Percentiles rank a stretch among this genome's conserved stretches.
These are phyloP conservation scores for Monascus purpureus DNA, from an alignment of 495 filamentous ascomycete species.

Conservation along the genomic window DNA sequence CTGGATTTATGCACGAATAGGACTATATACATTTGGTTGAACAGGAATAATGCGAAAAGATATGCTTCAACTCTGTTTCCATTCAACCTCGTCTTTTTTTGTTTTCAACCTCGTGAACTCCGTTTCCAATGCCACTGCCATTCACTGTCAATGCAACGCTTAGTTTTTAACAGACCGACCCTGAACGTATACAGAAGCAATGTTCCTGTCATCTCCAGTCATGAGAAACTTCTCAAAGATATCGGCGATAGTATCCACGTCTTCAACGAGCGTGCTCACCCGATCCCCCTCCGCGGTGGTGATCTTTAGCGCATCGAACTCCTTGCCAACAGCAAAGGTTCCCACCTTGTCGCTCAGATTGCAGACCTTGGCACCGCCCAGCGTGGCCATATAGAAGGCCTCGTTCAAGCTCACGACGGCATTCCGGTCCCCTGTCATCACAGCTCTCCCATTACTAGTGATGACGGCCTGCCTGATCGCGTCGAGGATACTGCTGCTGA, in stretches of 20 bases:
- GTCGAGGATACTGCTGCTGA: slow-evolving; percentile 41
- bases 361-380: slow-evolving; percentile 48
- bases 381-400: slow-evolving; percentile 46
- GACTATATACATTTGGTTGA: too few species aligned
- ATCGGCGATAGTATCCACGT: slow-evolving; percentile 28
- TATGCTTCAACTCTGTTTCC: too few species aligned
- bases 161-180: too few species aligned
- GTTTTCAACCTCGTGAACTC: too few species aligned
- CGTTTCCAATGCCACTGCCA: too few species aligned
- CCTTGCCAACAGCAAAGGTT: slow-evolving; percentile 43
- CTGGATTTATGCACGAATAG: too few species aligned
- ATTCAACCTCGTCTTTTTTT: too few species aligned
- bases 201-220: slow-evolving; percentile 53
- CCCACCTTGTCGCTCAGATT: slow-evolving; percentile 41
- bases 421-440: slow-evolving; percentile 30
- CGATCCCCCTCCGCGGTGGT: slow-evolving; percentile 13
- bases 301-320: slow-evolving; percentile 51
- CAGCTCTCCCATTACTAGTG: slow-evolving; percentile 40
- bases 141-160: too few species aligned
- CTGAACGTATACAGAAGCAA: slow-evolving; percentile 41
- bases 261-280: slow-evolving; percentile 38
- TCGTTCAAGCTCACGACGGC: slow-evolving; percentile 35
- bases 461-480: slow-evolving; percentile 46
- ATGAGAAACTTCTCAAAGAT: slow-evolving; percentile 53
- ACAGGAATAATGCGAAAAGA: too few species aligned